Evolutionary conservation across 805 yeast species (phyloP).

Genomic region (Starmera pachycereana): DNA sequence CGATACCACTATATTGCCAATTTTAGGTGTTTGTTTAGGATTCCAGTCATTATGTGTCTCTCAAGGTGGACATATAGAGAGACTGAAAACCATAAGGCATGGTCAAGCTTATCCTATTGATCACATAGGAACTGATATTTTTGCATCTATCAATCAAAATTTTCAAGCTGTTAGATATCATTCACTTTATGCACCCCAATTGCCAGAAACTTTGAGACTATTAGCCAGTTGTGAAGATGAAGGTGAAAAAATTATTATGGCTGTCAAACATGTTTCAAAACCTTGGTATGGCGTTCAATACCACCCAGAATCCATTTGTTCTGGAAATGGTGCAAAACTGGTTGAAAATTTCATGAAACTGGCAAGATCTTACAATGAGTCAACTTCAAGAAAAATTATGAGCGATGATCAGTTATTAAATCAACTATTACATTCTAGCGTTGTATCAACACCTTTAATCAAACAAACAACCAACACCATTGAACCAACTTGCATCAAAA

Average conservation of each 20-base stretch:
- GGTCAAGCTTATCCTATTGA: conserved; percentile 60
- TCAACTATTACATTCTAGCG: conserved; percentile 3
- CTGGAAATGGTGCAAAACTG: conserved; percentile 51
- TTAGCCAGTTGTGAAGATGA: conserved; percentile 47
- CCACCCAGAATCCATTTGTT: conserved; percentile 93
- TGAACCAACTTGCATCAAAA: neutral
- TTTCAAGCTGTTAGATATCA: conserved; percentile 83
- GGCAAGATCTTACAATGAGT: conserved; percentile 17
- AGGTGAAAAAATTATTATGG: conserved; percentile 55
- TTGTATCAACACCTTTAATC: conserved; percentile 12
- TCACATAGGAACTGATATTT: conserved; percentile 26
- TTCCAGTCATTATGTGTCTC: conserved; percentile 71
- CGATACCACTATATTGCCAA: conserved; percentile 36
- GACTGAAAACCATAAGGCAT: conserved; percentile 57
- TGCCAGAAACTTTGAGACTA: conserved; percentile 31
- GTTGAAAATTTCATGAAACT: conserved; percentile 42
- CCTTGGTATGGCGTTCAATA: conserved; percentile 95
- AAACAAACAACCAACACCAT: neutral
- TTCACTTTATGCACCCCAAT: conserved; percentile 49
- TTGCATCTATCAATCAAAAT: conserved; percentile 26
- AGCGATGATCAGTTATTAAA: conserved; percentile 5
- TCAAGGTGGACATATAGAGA: conserved; percentile 45
- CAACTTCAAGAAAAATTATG: conserved; percentile 9
- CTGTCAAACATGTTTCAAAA: conserved; percentile 43
- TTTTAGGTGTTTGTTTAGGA: conserved; percentile 89